Conservation (phyloP, 2,329 filamentous ascomycete genomes). For the Colletotrichum plurivorum region DNA sequence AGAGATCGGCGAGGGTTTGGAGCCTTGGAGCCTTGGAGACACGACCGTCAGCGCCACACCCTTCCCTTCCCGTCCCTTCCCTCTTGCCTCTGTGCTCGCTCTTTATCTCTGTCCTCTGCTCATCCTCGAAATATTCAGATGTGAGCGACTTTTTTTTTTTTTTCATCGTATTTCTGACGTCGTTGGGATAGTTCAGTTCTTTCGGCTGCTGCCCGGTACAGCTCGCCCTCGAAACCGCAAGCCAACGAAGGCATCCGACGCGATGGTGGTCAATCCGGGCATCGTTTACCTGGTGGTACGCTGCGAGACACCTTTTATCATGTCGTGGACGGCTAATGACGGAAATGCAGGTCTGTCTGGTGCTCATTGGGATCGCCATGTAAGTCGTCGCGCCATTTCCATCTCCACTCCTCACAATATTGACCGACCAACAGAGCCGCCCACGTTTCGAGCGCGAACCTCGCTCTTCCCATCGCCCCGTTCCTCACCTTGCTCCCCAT, state of each 20-base stretch:
- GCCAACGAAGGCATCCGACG: background rate
- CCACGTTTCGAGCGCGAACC: conserved; percentile 53
- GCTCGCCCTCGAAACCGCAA: background rate
- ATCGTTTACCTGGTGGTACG: conserved; percentile 50
- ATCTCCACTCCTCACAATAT: background rate
- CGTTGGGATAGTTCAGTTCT: background rate
- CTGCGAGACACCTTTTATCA: background rate
- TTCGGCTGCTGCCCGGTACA: background rate
- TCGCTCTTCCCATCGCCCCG: conserved; percentile 58
- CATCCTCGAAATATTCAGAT: conserved; percentile 17
- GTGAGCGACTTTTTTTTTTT: background rate
- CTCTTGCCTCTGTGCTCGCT: background rate
- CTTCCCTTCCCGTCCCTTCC: conserved; percentile 12
- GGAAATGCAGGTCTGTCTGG: conserved; percentile 45
- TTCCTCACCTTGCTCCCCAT: conserved; percentile 53
- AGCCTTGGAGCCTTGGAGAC: conserved; percentile 5
- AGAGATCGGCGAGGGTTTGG: conserved; percentile 23
- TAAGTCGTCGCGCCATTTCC: conserved; percentile 35
- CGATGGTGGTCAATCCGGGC: conserved; percentile 47
- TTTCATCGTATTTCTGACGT: background rate
- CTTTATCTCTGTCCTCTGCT: background rate
- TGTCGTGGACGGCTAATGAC: background rate
- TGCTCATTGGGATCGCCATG: conserved; percentile 51
- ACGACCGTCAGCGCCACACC: conserved; percentile 31
- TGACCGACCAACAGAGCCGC: conserved; percentile 49